Evolutionary conservation across 192 early-diverging fungal species (phyloP), one percentile per base, ranked within the genome.

Genomic region (Backusella psychrophila): DNA sequence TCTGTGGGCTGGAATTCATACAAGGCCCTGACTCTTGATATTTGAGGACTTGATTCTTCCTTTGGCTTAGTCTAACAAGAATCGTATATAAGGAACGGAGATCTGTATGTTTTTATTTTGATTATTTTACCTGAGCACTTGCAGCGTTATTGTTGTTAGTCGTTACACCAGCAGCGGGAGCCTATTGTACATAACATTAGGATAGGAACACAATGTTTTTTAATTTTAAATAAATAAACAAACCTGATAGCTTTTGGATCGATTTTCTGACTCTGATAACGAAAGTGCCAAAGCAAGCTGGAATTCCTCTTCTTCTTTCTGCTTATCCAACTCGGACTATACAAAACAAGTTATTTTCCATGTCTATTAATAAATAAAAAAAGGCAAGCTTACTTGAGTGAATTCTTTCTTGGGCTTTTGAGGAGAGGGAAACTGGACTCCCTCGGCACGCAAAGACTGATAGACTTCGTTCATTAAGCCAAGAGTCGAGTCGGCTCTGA

Each of bases 1-100:
- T 98, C 96, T 1, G 93, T 92, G 6, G 95, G 93, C 42, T 88
- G 82, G 79, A 98, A 99, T 76, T 99, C 98, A 77, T 96, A 99
- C 42, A 98, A 83, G 12, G 96, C 96, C 56, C 92, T 90, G 14
- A 98, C 98, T 44, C 93, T 89, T 52, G 95, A 94, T 69, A 93
- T 85, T 21, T 88, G 85, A 31, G 88, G 75, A 19, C 67, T 77
- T 7, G 76, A 73, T 15, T 80, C 23, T 36, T 81, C 77, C 0
- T 80, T 75, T 12, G 81, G 73, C 19, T 78, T 69, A 15, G 67
- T 5, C 67, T 69, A 69, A 0, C 8, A 59, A 1, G 23, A 26
- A 15, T 33, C 31, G 29, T 33, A 31, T 46, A 49, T 29, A 72
- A 49, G 44, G 46, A 49, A 49, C n/a, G 31, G 21, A 21, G 69